Evolutionary conservation across 2,329 filamentous ascomycete genomes (phyloP).

Genomic region (Colletotrichum viniferum): DNA sequence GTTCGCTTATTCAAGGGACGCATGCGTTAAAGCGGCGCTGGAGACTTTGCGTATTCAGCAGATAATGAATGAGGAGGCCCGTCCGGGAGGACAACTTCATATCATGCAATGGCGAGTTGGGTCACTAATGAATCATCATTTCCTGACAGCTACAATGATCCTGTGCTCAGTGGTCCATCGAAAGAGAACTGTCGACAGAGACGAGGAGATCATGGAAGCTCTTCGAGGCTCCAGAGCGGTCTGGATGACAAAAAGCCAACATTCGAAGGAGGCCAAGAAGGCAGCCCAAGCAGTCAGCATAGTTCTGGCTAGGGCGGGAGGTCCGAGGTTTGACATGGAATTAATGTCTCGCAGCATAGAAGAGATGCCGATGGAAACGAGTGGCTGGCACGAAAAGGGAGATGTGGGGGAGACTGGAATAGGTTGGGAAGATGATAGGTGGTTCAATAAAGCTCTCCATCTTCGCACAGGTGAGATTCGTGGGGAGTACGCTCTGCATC

Average conservation of each 20-base stretch:
- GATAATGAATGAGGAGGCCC: slow-evolving; percentile 27
- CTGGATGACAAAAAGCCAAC: not conserved
- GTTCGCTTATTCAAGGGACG: slow-evolving; percentile 28
- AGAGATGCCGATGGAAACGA: not conserved
- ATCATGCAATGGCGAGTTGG: slow-evolving; percentile 15
- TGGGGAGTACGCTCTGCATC: not conserved
- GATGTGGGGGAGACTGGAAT: fast-evolving
- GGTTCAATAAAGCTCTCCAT: not conserved
- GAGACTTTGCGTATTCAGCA: slow-evolving; percentile 27
- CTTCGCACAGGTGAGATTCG: not conserved
- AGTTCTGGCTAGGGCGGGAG: slow-evolving; percentile 1
- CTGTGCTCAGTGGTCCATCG: slow-evolving; percentile 15
- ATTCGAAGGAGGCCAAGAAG: not conserved
- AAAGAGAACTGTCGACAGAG: not conserved
- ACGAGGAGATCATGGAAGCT: not conserved
- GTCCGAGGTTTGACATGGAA: not conserved
- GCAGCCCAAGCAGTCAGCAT: not conserved
- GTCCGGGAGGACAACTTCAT: slow-evolving; percentile 24
- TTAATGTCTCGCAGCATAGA: not conserved
- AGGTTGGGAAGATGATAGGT: not conserved
- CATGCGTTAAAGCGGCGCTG: slow-evolving; percentile 27
- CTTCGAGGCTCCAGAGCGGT: not conserved
- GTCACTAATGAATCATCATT: slow-evolving; percentile 24
- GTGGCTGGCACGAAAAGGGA: fast-evolving
- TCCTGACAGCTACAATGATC: slow-evolving; percentile 28